A percentile compares a stretch with the other conserved stretches of the same genome.
Conservation (phyloP, 345 rosid genomes). For the Lepidium aucheri region DNA sequence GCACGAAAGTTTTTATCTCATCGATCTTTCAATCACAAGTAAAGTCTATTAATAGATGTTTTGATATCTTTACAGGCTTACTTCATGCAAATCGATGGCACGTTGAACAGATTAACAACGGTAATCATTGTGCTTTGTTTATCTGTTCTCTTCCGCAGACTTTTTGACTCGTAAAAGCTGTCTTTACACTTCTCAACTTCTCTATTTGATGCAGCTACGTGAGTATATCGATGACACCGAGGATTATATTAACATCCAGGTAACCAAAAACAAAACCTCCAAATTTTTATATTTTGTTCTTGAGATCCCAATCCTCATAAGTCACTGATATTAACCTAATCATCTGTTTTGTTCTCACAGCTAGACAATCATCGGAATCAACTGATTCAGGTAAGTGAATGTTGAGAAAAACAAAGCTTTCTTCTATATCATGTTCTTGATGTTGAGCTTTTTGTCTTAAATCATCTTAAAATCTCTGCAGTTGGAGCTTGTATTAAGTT, state of each 20-base stretch:
- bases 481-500: conserved; percentile 73
- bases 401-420: background rate
- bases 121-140: conserved; percentile 25
- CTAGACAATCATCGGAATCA: conserved; percentile 98
- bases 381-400: conserved; percentile 72
- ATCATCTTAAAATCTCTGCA: conserved; percentile 29
- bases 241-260: conserved; percentile 98
- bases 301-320: background rate
- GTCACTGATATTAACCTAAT: background rate
- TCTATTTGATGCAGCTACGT: conserved; percentile 60
- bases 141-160: background rate
- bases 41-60: background rate
- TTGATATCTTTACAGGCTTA: conserved; percentile 55
- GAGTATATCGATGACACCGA: conserved; percentile 97
- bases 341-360: conserved; percentile 36
- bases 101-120: conserved; percentile 78
- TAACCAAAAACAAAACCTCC: conserved; percentile 9
- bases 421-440: background rate
- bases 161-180: background rate
- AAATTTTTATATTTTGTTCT: background rate
- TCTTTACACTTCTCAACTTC: background rate
- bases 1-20: background rate
- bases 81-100: conserved; percentile 91
- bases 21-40: background rate
- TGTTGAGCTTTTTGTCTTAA: background rate